Conservation (phyloP, 345 rosid species). For the Eutrema japonicum region DNA sequence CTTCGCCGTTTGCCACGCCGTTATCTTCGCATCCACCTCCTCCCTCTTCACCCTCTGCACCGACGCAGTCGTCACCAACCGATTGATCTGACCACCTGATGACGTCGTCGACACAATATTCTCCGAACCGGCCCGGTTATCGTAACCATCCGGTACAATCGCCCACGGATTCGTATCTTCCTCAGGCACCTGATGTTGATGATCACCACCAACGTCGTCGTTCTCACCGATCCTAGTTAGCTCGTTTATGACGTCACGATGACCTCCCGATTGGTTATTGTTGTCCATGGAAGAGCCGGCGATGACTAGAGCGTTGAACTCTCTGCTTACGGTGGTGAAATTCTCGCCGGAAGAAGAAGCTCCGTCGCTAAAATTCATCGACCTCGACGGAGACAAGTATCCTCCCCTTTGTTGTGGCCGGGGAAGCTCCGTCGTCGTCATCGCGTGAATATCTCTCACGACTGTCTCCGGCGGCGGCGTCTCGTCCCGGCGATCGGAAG, state of each 20-base stretch:
- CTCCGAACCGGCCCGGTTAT: constrained; percentile 36
- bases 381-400: constrained; percentile 51
- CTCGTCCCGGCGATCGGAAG: constrained; percentile 29
- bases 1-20: constrained; percentile 95
- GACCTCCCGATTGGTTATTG: constrained; percentile 13
- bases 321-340: constrained; percentile 89
- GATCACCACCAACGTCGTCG: constrained; percentile 50
- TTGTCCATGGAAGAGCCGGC: constrained; percentile 68
- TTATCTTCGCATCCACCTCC: constrained; percentile 89
- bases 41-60: constrained; percentile 90
- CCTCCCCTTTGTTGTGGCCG: constrained; percentile 49
- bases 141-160: constrained; percentile 65
- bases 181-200: constrained; percentile 60
- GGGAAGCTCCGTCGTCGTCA: constrained; percentile 52
- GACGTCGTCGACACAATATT: constrained; percentile 37
- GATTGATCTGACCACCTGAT: constrained; percentile 31
- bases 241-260: constrained; percentile 38
- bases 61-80: constrained; percentile 48
- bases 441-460: constrained; percentile 83
- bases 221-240: constrained; percentile 76
- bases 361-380: constrained; percentile 49
- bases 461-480: constrained; percentile 24
- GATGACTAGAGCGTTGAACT: constrained; percentile 91
- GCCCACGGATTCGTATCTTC: constrained; percentile 86
- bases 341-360: constrained; percentile 59